Evolutionary conservation across 1,284 basidiomycete species (phyloP).

Genomic region (Rhodofomes roseus): DNA sequence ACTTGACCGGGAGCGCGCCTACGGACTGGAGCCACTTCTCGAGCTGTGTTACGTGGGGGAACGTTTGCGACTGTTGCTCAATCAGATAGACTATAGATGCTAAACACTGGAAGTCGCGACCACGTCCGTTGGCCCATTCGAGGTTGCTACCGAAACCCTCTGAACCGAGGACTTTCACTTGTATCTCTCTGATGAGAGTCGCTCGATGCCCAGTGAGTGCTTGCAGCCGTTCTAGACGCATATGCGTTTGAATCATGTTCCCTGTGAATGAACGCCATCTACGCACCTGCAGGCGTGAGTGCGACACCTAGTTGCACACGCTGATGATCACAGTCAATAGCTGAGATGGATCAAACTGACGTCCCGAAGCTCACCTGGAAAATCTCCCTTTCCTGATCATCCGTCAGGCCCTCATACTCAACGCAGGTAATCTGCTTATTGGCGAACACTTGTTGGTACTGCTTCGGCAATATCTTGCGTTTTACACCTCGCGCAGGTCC

Average conservation of each 20-base stretch:
- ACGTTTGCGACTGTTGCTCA: constrained; percentile 29
- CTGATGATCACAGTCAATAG: constrained; percentile 20
- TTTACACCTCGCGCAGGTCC: constrained; percentile 10
- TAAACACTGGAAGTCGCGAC: constrained; percentile 45
- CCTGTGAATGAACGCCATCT: no score
- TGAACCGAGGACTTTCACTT: constrained; percentile 32
- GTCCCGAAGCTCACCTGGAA: constrained; percentile 52
- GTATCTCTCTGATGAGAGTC: constrained; percentile 38
- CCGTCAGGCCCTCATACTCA: constrained; percentile 60
- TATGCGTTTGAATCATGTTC: no score
- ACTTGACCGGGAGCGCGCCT: constrained; percentile 25
- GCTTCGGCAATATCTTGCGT: constrained; percentile 41
- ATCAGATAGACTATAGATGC: constrained; percentile 41
- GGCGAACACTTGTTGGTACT: constrained; percentile 48
- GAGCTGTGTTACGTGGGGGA: constrained; percentile 31
- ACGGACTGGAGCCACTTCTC: constrained; percentile 39
- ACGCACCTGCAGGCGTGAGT: constrained; percentile 42
- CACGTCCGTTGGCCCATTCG: constrained; percentile 43
- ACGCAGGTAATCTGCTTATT: constrained; percentile 73
- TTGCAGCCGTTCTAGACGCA: constrained; percentile 42
- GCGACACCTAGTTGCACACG: constrained; percentile 43
- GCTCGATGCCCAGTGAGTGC: constrained; percentile 43
- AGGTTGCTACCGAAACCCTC: constrained; percentile 42
- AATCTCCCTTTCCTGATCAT: constrained; percentile 66
- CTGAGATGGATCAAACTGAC: neutral